phyloP scores from a whole-genome alignment of 768 basidiomycete species.

The Ephemerocybe angulata region DNA sequence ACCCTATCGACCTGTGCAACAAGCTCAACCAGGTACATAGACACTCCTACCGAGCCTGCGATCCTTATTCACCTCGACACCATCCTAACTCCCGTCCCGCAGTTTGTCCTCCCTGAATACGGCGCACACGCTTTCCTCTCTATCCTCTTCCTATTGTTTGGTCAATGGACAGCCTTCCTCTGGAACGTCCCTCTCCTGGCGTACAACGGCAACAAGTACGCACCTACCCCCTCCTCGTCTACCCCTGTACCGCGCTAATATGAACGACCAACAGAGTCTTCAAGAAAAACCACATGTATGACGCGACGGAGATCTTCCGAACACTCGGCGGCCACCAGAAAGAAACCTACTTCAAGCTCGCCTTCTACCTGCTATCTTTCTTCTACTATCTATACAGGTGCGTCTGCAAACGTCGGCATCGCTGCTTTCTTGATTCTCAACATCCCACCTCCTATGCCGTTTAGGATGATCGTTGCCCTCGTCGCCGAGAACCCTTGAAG shows the following conservation, averaged over 20 bases:
- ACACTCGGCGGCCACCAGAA: slow-evolving; percentile 92
- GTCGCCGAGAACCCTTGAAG: slow-evolving; percentile 12
- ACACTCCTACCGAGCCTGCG: neutral
- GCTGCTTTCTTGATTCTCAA: neutral
- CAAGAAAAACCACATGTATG: slow-evolving; percentile 96
- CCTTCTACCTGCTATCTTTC: slow-evolving; percentile 88
- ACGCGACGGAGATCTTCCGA: slow-evolving; percentile 98
- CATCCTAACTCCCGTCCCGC: neutral
- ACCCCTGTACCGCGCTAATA: slow-evolving; percentile 1
- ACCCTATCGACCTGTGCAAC: slow-evolving; percentile 99
- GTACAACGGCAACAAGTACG: slow-evolving; percentile 94
- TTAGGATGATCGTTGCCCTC: slow-evolving; percentile 12
- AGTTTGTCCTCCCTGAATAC: slow-evolving; percentile 99
- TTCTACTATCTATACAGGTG: slow-evolving; percentile 91
- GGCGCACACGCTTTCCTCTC: slow-evolving; percentile 91
- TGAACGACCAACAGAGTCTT: slow-evolving; percentile 66
- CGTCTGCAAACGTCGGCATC: slow-evolving; percentile 29
- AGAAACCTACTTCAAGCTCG: slow-evolving; percentile 92
- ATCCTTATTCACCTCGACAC: neutral
- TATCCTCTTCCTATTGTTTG: slow-evolving; percentile 84
- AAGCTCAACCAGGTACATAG: slow-evolving; percentile 89
- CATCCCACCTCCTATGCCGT: neutral
- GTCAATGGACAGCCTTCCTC: slow-evolving; percentile 93
- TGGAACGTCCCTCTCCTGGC: slow-evolving; percentile 86
- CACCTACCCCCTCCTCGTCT: slow-evolving; percentile 14